These are phyloP conservation scores for Debaryomycetaceae sp. DNA, from an alignment of 1,139 yeast species.

Conservation along the genomic window DNA sequence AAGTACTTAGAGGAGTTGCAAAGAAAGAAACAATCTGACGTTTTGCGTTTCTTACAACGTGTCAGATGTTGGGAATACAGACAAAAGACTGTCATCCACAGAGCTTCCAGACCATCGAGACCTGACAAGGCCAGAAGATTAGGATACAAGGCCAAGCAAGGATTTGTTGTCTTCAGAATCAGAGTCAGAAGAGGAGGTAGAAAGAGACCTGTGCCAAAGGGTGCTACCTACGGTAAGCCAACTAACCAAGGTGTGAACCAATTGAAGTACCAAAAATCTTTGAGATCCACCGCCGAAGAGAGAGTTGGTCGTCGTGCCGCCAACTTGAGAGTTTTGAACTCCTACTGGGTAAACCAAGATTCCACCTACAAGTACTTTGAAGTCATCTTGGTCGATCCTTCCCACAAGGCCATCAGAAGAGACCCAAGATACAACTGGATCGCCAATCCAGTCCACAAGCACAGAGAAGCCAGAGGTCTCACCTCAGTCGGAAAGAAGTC, in stretches of 20 bases:
- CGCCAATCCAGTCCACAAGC: conserved; percentile 99
- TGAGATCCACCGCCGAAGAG: conserved; percentile 98
- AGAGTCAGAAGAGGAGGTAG: conserved; percentile 99
- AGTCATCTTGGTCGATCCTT: conserved; percentile 95
- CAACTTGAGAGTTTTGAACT: conserved; percentile 98
- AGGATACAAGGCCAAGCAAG: conserved; percentile 99
- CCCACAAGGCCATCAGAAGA: conserved; percentile 98
- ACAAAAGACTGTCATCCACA: conserved; percentile 98
- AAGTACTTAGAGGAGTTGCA: conserved; percentile 98
- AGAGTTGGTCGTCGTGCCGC: conserved; percentile 99
- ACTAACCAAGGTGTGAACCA: conserved; percentile 99
- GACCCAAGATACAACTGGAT: conserved; percentile 99
- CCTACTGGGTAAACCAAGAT: conserved; percentile 99
- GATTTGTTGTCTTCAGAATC: conserved; percentile 96
- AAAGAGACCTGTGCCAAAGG: conserved; percentile 99
- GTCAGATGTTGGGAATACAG: conserved; percentile 99
- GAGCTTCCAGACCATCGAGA: conserved; percentile 98
- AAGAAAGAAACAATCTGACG: conserved; percentile 99
- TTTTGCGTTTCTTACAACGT: conserved; percentile 96
- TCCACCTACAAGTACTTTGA: conserved; percentile 99
- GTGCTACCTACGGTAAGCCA: conserved; percentile 99
- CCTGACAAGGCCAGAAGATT: conserved; percentile 99
- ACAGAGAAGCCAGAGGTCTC: conserved; percentile 99
- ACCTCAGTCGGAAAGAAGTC: conserved; percentile 98
- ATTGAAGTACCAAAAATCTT: conserved; percentile 98